Conservation (phyloP, 2,329 filamentous ascomycete genomes). For the Apiospora pterosperma region DNA sequence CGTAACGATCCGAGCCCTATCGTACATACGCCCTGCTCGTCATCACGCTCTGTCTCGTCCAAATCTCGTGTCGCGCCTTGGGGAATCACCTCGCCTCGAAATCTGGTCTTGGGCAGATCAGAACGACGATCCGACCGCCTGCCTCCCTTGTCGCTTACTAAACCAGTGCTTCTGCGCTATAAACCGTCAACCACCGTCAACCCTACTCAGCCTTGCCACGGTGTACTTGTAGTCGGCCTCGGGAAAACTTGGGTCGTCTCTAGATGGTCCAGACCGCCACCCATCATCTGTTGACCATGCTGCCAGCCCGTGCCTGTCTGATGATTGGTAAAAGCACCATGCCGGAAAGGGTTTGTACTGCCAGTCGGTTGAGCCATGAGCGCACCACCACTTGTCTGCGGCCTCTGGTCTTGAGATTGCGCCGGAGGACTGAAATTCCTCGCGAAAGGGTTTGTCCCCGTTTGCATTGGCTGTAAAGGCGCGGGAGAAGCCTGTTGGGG, state of each 20-base stretch:
- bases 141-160: neutral
- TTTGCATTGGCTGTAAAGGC: conserved; percentile 45
- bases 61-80: neutral
- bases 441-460: conserved; percentile 59
- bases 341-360: conserved; percentile 91
- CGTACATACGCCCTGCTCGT: neutral
- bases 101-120: neutral
- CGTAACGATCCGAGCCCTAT: neutral
- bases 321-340: conserved; percentile 87
- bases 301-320: conserved; percentile 88
- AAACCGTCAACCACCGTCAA: neutral
- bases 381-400: conserved; percentile 40
- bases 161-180: neutral
- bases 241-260: conserved; percentile 84
- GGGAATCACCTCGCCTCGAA: neutral
- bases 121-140: neutral
- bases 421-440: conserved; percentile 37
- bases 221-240: conserved; percentile 63
- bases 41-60: neutral
- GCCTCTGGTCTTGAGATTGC: conserved; percentile 35
- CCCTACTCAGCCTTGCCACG: conserved; percentile 45
- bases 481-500: conserved; percentile 30
- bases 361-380: conserved; percentile 77
- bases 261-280: conserved; percentile 76
- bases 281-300: conserved; percentile 70